Conservation (phyloP, 2,329 filamentous ascomycete species). For the Paramyrothecium sp. region DNA sequence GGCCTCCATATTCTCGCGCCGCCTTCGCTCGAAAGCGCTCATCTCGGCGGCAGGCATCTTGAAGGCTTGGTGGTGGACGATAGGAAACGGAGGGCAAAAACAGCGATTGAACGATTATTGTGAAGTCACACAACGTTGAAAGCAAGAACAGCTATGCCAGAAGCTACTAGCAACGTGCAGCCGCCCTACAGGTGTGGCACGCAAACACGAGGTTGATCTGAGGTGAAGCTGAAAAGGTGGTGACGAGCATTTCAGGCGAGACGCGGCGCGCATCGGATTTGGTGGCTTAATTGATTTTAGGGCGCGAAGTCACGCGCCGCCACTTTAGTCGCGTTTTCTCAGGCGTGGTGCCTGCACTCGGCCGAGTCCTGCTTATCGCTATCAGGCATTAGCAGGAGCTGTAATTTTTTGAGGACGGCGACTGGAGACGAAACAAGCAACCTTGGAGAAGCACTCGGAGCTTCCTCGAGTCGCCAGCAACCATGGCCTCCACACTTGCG, state of each 20-base stretch:
- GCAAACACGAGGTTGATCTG: too few species aligned
- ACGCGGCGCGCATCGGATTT: background rate
- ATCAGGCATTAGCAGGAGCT: background rate
- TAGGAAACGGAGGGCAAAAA: background rate
- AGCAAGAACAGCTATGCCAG: background rate
- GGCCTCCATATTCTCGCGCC: slow-evolving; percentile 82
- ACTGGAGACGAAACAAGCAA: too few species aligned
- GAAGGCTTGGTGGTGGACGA: background rate
- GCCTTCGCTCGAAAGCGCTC: slow-evolving; percentile 83
- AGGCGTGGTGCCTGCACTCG: background rate
- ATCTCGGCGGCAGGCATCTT: slow-evolving; percentile 51
- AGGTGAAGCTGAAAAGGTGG: background rate
- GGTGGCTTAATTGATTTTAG: slow-evolving; percentile 19
- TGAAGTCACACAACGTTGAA: background rate
- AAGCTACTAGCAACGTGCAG: too few species aligned
- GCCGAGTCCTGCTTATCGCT: slow-evolving; percentile 10
- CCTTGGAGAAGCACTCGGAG: too few species aligned
- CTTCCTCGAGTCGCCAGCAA: too few species aligned
- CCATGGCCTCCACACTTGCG: slow-evolving; percentile 50
- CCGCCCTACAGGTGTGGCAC: too few species aligned
- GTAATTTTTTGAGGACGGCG: background rate
- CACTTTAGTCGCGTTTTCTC: slow-evolving; percentile 7
- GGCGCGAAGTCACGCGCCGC: slow-evolving; percentile 30
- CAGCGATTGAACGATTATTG: too few species aligned
- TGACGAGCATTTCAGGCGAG: slow-evolving; percentile 2